phyloP scores from a whole-genome alignment of 768 basidiomycete genomes.

The Nidula microcarpa region DNA sequence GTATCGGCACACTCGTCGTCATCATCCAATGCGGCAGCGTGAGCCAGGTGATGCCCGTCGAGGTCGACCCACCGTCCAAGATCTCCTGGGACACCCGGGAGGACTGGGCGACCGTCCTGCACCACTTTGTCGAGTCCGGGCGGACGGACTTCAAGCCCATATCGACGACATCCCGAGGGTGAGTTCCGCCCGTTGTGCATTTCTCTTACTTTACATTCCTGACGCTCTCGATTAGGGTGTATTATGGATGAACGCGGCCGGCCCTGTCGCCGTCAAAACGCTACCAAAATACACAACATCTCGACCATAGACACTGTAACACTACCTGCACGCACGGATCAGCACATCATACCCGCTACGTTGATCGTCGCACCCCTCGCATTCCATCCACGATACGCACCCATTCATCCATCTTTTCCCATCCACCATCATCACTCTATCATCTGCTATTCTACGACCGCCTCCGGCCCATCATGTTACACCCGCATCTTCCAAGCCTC shows the following conservation, averaged over 20 bases:
- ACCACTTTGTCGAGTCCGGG: slow-evolving; percentile 69
- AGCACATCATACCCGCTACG: too few species aligned
- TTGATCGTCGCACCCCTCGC: too few species aligned
- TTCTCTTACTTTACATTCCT: neutral
- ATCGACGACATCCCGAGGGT: slow-evolving; percentile 75
- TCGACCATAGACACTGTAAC: neutral
- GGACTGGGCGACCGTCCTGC: slow-evolving; percentile 71
- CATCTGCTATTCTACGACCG: neutral
- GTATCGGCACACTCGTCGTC: slow-evolving; percentile 73
- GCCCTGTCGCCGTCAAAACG: neutral
- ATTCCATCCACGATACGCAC: too few species aligned
- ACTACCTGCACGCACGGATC: neutral
- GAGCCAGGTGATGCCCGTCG: slow-evolving; percentile 84
- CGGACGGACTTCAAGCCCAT: slow-evolving; percentile 82
- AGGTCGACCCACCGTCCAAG: slow-evolving; percentile 74
- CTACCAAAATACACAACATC: neutral
- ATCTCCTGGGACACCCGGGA: slow-evolving; percentile 75
- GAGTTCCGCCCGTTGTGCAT: slow-evolving; percentile 24
- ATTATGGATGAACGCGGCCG: slow-evolving; percentile 32
- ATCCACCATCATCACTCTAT: neutral
- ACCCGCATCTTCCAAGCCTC: neutral
- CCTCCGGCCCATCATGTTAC: neutral
- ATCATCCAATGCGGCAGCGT: slow-evolving; percentile 74
- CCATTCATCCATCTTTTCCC: too few species aligned
- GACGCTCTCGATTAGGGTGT: slow-evolving; percentile 24